Evolutionary conservation across 768 basidiomycete genomes (phyloP).

Genomic region (Pleurotus djamor): DNA sequence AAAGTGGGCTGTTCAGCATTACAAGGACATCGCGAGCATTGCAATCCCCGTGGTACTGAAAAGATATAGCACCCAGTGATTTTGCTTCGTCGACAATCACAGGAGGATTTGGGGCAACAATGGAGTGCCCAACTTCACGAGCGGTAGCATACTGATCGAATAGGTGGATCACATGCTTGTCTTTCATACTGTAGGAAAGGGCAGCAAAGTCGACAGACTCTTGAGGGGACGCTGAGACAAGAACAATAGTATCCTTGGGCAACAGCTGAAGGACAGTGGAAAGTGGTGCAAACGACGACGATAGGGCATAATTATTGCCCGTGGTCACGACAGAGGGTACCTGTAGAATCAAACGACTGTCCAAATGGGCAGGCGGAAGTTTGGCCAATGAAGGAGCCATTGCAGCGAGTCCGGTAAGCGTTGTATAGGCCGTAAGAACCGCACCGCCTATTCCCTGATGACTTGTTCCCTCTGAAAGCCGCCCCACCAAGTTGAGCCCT

Average conservation of each 20-base stretch:
- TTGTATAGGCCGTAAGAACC: conserved; percentile 76
- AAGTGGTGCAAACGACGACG: conserved; percentile 74
- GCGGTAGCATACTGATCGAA: conserved; percentile 85
- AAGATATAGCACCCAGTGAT: conserved; percentile 49
- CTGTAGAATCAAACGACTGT: conserved; percentile 77
- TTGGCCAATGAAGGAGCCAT: conserved; percentile 81
- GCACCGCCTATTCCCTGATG: conserved; percentile 57
- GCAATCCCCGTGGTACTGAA: conserved; percentile 71
- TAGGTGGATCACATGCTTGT: conserved; percentile 78
- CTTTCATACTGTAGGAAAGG: conserved; percentile 68
- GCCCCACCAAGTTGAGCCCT: conserved; percentile 74
- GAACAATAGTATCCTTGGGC: conserved; percentile 63
- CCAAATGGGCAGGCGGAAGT: conserved; percentile 59
- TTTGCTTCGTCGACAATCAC: conserved; percentile 23
- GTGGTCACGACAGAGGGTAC: conserved; percentile 72
- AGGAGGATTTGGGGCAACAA: conserved; percentile 28
- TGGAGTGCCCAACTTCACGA: conserved; percentile 68
- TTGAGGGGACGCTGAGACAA: conserved; percentile 83
- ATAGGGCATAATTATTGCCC: conserved; percentile 66
- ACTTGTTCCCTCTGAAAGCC: conserved; percentile 79
- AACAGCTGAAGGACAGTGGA: conserved; percentile 58
- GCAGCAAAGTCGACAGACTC: conserved; percentile 78
- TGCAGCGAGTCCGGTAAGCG: conserved; percentile 76
- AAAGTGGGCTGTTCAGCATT: conserved; percentile 72
- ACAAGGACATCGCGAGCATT: conserved; percentile 68